Evolutionary conservation across 2,329 filamentous ascomycete genomes (phyloP).

Genomic region (Zasmidium citrigriseum): DNA sequence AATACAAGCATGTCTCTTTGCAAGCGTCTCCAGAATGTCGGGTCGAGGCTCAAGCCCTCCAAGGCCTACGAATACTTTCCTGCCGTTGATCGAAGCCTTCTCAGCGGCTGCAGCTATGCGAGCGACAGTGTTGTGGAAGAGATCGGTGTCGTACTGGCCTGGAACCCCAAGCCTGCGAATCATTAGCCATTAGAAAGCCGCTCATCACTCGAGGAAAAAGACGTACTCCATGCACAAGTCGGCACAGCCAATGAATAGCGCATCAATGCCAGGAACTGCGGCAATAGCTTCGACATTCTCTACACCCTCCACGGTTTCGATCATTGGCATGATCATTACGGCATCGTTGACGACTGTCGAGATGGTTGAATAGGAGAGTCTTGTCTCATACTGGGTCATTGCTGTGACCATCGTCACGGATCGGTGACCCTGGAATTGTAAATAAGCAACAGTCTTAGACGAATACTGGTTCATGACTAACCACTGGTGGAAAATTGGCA

Average conservation of each 20-base stretch:
- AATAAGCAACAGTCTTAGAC: background rate
- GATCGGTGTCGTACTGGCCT: constrained; percentile 9
- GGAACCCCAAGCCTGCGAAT: constrained; percentile 7
- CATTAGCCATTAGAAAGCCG: background rate
- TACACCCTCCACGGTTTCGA: constrained; percentile 13
- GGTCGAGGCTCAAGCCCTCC: constrained; percentile 14
- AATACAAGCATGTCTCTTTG: constrained; percentile 5
- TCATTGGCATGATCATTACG: constrained; percentile 16
- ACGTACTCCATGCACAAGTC: constrained; percentile 18
- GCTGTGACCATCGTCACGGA: constrained; percentile 17
- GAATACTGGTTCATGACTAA: background rate
- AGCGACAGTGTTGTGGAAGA: constrained; percentile 12
- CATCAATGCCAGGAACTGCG: constrained; percentile 13
- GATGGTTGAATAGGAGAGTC: constrained; percentile 15
- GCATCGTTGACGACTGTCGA: constrained; percentile 11
- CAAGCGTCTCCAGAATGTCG: constrained; percentile 8
- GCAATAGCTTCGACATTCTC: constrained; percentile 16
- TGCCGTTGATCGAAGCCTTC: constrained; percentile 2
- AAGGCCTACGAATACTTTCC: constrained; percentile 12
- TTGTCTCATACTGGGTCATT: constrained; percentile 17
- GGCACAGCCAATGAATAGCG: constrained; percentile 16
- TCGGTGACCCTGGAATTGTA: constrained; percentile 6
- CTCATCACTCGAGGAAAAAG: background rate
- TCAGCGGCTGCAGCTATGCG: constrained; percentile 11
- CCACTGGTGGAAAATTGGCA: constrained; percentile 12